A percentile compares a stretch with the other conserved stretches of the same genome.
These are phyloP conservation scores for Ophiocordyceps camponoti-floridani DNA, from an alignment of 2,329 filamentous ascomycete genomes.

Conservation along the genomic window DNA sequence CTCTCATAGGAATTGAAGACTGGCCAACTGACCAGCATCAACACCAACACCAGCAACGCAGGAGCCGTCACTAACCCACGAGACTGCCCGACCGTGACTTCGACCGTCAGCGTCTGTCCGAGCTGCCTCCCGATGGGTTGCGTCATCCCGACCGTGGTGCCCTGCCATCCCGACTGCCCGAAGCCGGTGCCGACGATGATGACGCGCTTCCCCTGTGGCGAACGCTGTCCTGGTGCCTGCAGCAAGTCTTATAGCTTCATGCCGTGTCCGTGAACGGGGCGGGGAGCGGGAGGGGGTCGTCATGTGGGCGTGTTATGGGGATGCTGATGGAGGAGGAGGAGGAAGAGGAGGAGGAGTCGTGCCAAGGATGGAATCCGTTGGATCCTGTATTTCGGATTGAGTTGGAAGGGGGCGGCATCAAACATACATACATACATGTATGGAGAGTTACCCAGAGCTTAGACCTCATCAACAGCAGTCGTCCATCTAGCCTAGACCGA, in stretches of 20 bases:
- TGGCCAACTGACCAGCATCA: background rate
- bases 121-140: background rate
- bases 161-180: background rate
- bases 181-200: background rate
- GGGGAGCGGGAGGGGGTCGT: too few relatives aligned
- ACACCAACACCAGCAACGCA: background rate
- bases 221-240: background rate
- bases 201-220: background rate
- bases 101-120: background rate
- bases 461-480: too few relatives aligned
- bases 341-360: too few relatives aligned
- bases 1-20: background rate
- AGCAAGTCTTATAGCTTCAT: background rate
- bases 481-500: too few relatives aligned
- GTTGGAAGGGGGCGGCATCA: too few relatives aligned
- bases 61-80: background rate
- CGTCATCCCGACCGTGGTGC: background rate
- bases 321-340: background rate
- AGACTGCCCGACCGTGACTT: background rate
- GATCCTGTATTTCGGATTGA: too few relatives aligned
- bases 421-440: too few relatives aligned
- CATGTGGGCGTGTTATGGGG: conserved; percentile 6
- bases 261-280: background rate
- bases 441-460: too few relatives aligned
- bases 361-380: too few relatives aligned